A percentile compares a stretch with the other conserved stretches of the same genome.
Conservation (phyloP, 441 rosid genomes). For the Arabidopsis lyrata region DNA sequence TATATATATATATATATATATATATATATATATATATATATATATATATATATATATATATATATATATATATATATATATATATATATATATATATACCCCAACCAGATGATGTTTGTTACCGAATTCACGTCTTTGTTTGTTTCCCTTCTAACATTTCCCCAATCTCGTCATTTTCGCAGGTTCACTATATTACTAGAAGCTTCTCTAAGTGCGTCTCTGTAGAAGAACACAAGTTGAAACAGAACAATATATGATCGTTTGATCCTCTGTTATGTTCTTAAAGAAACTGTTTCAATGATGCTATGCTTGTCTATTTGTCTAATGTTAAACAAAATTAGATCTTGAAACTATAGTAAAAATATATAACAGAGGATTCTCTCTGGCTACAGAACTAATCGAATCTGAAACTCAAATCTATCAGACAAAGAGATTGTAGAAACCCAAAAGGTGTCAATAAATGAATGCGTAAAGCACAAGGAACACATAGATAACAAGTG, state of each 20-base stretch:
- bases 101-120: neutral
- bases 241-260: neutral
- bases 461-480: constrained; percentile 69
- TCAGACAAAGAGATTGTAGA: neutral
- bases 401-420: constrained; percentile 18
- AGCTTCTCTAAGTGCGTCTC: constrained; percentile 32
- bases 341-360: neutral
- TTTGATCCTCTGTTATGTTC: constrained; percentile 1
- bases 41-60: too few species aligned
- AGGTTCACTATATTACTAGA: constrained; percentile 92
- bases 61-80: too few species aligned
- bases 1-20: too few species aligned
- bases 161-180: constrained; percentile 35
- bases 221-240: constrained; percentile 17
- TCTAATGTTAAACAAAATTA: neutral
- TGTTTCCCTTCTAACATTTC: constrained; percentile 15
- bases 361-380: constrained; percentile 1
- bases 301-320: neutral
- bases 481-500: constrained; percentile 59
- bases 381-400: neutral
- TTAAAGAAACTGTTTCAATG: constrained; percentile 17
- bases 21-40: too few species aligned
- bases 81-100: too few species aligned
- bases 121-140: neutral
- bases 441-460: constrained; percentile 32